Conservation (phyloP, 2,329 filamentous ascomycete genomes). For the Talaromyces pinophilus region DNA sequence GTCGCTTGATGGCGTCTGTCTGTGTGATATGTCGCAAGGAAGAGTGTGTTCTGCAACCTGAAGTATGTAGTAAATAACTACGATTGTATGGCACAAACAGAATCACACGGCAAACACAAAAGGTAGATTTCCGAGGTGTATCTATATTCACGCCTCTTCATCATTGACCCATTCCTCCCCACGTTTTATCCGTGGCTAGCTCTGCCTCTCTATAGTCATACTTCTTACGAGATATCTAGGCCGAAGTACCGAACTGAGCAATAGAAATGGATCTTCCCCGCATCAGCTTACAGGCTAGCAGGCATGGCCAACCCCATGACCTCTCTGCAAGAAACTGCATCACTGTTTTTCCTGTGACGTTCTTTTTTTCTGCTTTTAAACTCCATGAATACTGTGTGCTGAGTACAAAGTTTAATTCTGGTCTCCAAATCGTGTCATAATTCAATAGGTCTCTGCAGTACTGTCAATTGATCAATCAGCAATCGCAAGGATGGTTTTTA, state of each 20-base stretch:
- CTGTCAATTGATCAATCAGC: not conserved
- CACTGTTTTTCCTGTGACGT: not conserved
- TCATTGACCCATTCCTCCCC: not conserved
- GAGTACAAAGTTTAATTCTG: not conserved
- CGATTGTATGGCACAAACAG: not conserved
- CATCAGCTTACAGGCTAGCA: not conserved
- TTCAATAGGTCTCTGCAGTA: not conserved
- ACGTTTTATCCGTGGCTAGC: not conserved
- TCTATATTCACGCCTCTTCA: not conserved
- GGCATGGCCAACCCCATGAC: not conserved
- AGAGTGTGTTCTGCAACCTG: not conserved
- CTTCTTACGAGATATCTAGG: not conserved
- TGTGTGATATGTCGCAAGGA: not conserved
- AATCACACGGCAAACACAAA: not conserved
- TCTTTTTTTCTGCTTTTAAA: not conserved
- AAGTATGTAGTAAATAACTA: not conserved
- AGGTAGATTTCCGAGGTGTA: not conserved
- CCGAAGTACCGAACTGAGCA: not conserved
- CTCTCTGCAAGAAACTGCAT: not conserved
- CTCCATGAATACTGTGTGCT: not conserved
- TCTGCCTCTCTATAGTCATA: not conserved
- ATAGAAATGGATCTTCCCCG: not conserved
- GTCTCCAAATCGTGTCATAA: not conserved
- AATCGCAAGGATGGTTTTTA: constrained; percentile 30
- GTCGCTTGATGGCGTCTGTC: not conserved